Evolutionary conservation across 2,329 filamentous ascomycete species (phyloP), one percentile per base, ranked within the genome.

Genomic region (Fusarium sp.): DNA sequence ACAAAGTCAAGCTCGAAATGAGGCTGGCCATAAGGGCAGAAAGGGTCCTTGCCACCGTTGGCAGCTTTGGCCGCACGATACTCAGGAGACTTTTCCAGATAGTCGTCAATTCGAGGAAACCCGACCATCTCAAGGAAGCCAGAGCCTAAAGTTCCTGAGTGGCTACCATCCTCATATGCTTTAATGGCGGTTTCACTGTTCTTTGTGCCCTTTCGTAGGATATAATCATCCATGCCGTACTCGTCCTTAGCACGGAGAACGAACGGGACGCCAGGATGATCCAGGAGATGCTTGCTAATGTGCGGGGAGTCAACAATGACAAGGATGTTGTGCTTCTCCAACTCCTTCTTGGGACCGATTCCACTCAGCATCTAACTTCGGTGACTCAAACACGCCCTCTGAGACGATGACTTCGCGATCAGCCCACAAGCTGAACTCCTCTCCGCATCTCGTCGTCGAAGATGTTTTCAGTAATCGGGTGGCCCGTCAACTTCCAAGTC

Each of bases 1-100:
- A 91, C 84, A 70, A 90, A 90, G 76, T 90, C 88, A 34, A 89
- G 81, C 76, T 89, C 87, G 67, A 89, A 89, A 67, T 89, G 87
- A 26, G 87, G 87, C 75, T 89, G 86, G 8, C 85, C 87, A 5
- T 77, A 80, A 0, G 87, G 87, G 3, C 83, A 83, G 71, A 89
- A 89, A 4, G 87, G 87, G 56, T 89, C 87, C 0, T 76, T 69
- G 0, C 79, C 80, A 13, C 80, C 82, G 65, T 84, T 83, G 22
- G 76, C 78, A 15, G 76, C 75, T 65, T 83, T 82, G 22, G 76
- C 76, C 44, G 76, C 68, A 10, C 76, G 75, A 67, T 89, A 80
- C 2, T 79, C 76, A 28, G 26, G 26, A 57, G 81, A 81, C 39
- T 81, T 83, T 57, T 84, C 80, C 0, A 90, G 78, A 34, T 82